Conservation (phyloP, 257 asterid species). For the Rauvolfia tetraphylla region DNA sequence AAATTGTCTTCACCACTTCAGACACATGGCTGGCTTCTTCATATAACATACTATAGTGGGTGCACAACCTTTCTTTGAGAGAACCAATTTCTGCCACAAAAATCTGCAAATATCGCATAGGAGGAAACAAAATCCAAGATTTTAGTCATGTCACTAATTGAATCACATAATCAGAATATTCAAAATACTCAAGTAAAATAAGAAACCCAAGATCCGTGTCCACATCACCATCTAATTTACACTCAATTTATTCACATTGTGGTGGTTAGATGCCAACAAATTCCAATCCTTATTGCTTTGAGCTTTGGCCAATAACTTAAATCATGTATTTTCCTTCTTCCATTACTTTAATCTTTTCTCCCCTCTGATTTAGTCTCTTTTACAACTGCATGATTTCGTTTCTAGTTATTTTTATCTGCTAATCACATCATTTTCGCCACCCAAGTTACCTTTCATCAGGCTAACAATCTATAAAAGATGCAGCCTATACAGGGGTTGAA, state of each 20-base stretch:
- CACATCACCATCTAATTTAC: neutral
- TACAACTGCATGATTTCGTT: neutral
- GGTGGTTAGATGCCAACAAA: neutral
- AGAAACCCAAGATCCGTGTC: neutral
- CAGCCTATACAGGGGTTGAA: neutral
- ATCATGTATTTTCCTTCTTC: neutral
- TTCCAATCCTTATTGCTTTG: neutral
- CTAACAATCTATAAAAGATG: neutral
- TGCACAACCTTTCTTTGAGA: constrained; percentile 50
- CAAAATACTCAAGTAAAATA: neutral
- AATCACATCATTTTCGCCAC: neutral
- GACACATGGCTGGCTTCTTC: constrained; percentile 55
- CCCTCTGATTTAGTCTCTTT: neutral
- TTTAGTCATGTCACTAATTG: neutral
- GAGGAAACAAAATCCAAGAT: constrained; percentile 15
- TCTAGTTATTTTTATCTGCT: neutral
- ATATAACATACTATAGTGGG: constrained; percentile 47
- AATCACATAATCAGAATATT: constrained; percentile 6
- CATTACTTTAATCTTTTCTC: neutral
- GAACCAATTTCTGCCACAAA: constrained; percentile 47
- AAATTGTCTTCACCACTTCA: constrained; percentile 45
- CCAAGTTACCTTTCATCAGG: neutral
- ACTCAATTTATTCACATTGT: neutral
- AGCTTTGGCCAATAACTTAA: neutral
- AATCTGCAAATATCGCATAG: constrained; percentile 47